Conservation (phyloP, 192 early-diverging fungal species). For the Paraglomus brasilianum region DNA sequence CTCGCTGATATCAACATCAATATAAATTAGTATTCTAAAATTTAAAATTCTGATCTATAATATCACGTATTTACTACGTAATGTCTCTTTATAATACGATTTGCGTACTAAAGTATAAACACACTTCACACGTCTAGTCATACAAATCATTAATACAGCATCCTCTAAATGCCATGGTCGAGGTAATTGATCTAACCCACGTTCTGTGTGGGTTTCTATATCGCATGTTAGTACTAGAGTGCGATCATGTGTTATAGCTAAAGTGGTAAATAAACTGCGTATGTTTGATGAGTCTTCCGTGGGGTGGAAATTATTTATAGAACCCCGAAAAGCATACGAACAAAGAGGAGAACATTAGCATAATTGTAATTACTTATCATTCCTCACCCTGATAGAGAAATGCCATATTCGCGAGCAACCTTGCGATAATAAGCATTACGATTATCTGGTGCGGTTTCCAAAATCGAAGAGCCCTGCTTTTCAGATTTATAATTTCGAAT, state of each 20-base stretch:
- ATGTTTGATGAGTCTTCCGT: not conserved
- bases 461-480: too few species aligned
- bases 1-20: too few species aligned
- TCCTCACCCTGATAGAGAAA: not conserved
- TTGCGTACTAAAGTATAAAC: too few species aligned
- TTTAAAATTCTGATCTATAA: too few species aligned
- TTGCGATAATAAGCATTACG: not conserved
- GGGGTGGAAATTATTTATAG: not conserved
- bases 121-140: too few species aligned
- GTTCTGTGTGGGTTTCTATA: not conserved
- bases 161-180: not conserved
- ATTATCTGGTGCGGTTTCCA: not conserved
- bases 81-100: too few species aligned
- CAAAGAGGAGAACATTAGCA: not conserved
- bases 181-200: too few species aligned
- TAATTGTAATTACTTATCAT: slow-evolving; percentile 13
- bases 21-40: too few species aligned
- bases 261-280: not conserved
- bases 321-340: slow-evolving; percentile 6
- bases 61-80: too few species aligned
- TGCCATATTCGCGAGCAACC: not conserved
- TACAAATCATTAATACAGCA: not conserved
- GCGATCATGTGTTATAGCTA: not conserved
- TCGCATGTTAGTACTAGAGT: slow-evolving; percentile 4
- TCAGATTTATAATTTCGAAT: too few species aligned